Evolutionary conservation across 2,329 filamentous ascomycete species (phyloP).

Genomic region (Pseudogymnoascus sp.): DNA sequence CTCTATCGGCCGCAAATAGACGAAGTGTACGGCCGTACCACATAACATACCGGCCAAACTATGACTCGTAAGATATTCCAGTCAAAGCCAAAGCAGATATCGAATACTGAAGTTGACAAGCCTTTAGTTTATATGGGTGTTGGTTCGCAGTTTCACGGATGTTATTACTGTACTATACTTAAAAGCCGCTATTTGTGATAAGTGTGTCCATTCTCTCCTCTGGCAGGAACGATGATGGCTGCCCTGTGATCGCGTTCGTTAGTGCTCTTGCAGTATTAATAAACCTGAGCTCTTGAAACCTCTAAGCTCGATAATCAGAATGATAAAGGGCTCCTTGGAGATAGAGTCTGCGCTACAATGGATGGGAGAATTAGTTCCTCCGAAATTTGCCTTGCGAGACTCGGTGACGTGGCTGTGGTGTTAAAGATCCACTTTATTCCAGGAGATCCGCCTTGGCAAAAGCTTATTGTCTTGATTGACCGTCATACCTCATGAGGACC

Average conservation of each 20-base stretch:
- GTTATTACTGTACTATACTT: background rate
- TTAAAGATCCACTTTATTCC: background rate
- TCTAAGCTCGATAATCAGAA: background rate
- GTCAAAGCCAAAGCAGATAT: background rate
- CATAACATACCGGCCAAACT: background rate
- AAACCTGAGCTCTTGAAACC: background rate
- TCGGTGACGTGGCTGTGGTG: background rate
- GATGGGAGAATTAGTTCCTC: background rate
- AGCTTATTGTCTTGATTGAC: background rate
- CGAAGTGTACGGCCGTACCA: background rate
- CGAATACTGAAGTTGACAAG: background rate
- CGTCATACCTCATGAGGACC: background rate
- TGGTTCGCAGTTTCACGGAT: background rate
- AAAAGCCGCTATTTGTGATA: background rate
- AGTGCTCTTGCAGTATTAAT: background rate
- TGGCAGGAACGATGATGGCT: background rate
- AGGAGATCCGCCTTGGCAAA: background rate
- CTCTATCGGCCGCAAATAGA: background rate
- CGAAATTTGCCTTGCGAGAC: background rate
- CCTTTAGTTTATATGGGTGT: background rate
- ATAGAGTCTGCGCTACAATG: background rate
- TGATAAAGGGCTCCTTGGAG: background rate
- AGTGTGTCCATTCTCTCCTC: background rate
- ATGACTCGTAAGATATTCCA: background rate
- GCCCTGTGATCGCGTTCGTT: background rate